Evolutionary conservation across 1,284 basidiomycete genomes (phyloP), one percentile per base, ranked within the genome.

Genomic region (Ceratobasidium sp.): DNA sequence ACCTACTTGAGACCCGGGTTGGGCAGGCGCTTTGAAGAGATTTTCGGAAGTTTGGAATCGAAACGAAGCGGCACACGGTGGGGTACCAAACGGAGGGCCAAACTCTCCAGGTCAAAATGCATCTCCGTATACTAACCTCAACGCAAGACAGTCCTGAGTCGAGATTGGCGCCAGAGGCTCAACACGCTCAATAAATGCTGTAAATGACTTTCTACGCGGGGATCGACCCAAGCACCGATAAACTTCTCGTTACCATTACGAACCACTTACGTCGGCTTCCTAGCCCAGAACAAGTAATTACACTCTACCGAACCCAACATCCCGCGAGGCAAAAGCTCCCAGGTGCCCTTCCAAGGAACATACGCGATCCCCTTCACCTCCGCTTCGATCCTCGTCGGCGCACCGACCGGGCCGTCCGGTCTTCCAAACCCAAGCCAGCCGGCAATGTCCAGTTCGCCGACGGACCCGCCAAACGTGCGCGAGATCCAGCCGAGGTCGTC

Each of bases 291-390:
- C 75, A 94, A 76, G 81, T 94, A 94, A 79, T 92, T 94, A 80
- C 90, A 92, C 72, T 89, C 89, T 75, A 90, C 86, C 11, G 88
- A 86, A 43, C 87, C 89, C 84, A 87, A 88, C 74, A 83, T 84
- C 22, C 82, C 85, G 37, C 89, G 84, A 3, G 90, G 86, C 74
- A 87, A 86, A 24, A 97, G 83, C 75, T 83, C 82, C 95, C 95
- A 98, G 59, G 85, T 83, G 0, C 90, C 90, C 29, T 84, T 86
- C 79, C 94, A 86, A 3, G 95, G 95, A 71, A 93, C 83, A 82
- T 95, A 97, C 13, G 94, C 84, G 68, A 96, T 88, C 5, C 95
- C 95, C 34, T 92, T 87, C 9, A 93, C 86, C 81, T 96, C 93
- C 1, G 93, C 93, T 79, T 95, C 88, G 13, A 82, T 87, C 49